phyloP scores from a whole-genome alignment of 2,329 filamentous ascomycete genomes.

The Lasiodiplodia theobromae region DNA sequence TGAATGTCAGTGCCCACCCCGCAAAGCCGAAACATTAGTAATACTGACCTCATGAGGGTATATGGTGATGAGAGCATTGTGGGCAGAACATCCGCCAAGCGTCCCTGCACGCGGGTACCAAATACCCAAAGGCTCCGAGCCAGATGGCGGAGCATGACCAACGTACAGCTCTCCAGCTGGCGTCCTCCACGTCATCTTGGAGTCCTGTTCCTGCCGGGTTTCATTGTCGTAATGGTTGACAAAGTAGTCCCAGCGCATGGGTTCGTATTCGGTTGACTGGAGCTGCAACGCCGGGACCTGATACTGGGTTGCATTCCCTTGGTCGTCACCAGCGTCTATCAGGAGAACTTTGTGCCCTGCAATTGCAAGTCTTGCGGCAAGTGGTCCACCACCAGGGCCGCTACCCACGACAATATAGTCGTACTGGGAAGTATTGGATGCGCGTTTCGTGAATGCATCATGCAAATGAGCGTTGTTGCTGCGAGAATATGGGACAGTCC shows the following conservation, averaged over 20 bases:
- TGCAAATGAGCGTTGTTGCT: neutral
- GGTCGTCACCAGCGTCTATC: constrained; percentile 67
- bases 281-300: constrained; percentile 63
- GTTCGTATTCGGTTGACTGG: constrained; percentile 62
- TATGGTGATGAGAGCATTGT: constrained; percentile 67
- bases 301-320: constrained; percentile 55
- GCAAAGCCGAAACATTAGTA: neutral
- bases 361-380: constrained; percentile 65
- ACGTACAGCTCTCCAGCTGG: constrained; percentile 60
- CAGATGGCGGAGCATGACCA: constrained; percentile 60
- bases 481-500: neutral
- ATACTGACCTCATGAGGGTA: constrained; percentile 56
- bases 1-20: constrained; percentile 59
- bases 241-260: constrained; percentile 68
- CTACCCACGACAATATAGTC: constrained; percentile 70
- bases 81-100: constrained; percentile 66
- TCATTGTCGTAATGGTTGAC: constrained; percentile 67
- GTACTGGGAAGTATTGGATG: constrained; percentile 46
- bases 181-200: constrained; percentile 65
- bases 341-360: constrained; percentile 66
- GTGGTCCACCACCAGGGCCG: constrained; percentile 65
- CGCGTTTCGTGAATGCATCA: neutral
- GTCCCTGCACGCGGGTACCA: constrained; percentile 65
- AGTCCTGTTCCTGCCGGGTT: constrained; percentile 62
- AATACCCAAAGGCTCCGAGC: constrained; percentile 60